Evolutionary conservation across 176 grass and related monocot genomes (phyloP).

Genomic region (bread wheat (Triticum aestivum)): DNA sequence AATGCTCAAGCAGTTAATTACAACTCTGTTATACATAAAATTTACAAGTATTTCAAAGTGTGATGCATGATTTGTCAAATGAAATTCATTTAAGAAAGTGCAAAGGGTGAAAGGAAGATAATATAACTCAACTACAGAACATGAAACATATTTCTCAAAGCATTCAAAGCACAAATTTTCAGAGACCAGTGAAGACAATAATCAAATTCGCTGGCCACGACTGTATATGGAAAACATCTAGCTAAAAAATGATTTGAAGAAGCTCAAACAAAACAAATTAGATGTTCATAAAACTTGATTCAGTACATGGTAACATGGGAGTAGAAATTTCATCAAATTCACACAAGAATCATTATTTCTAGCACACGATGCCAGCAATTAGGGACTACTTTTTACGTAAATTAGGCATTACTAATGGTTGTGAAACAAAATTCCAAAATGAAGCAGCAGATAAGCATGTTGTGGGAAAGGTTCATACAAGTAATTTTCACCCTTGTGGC

Average conservation of each 20-base stretch:
- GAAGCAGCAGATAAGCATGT: background rate
- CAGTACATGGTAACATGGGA: background rate
- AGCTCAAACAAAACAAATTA: background rate
- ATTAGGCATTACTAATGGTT: background rate
- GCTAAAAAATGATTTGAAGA: background rate
- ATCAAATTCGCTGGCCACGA: background rate
- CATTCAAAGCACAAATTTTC: background rate
- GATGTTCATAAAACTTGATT: background rate
- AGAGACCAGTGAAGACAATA: background rate
- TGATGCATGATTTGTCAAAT: background rate
- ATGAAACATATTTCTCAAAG: background rate
- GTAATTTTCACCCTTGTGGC: slow-evolving; percentile 48
- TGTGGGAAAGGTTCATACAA: slow-evolving; percentile 50
- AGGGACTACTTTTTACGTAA: background rate
- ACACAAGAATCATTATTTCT: background rate
- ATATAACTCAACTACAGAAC: background rate
- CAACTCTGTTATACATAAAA: background rate
- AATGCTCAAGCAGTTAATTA: slow-evolving; percentile 2
- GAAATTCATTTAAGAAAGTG: background rate
- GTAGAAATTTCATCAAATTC: background rate
- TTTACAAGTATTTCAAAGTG: background rate
- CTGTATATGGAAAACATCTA: background rate
- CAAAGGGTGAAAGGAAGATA: background rate
- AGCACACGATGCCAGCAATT: background rate
- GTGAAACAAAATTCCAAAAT: slow-evolving; percentile 3